Conservation (phyloP, 495 filamentous ascomycete genomes). For the Sordaria brevicollis region DNA sequence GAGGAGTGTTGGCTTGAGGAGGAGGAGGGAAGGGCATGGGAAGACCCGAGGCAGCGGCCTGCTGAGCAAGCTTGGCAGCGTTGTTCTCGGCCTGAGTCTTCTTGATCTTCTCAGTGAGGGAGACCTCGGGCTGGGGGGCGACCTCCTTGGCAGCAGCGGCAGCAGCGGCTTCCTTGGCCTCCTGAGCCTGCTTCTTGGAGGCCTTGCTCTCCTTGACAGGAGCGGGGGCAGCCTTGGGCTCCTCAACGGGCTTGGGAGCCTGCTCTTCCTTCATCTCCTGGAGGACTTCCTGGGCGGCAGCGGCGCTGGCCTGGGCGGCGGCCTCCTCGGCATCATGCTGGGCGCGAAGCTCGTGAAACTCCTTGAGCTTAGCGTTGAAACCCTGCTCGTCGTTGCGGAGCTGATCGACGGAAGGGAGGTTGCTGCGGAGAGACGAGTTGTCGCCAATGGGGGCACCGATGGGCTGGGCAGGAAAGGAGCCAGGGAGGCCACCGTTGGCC, state of each 20-base stretch:
- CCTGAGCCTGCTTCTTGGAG: not conserved
- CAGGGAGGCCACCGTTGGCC: slow-evolving; percentile 21
- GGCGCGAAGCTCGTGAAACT: slow-evolving; percentile 47
- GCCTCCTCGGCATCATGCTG: slow-evolving; percentile 42
- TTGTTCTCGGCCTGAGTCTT: slow-evolving; percentile 48
- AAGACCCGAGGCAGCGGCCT: slow-evolving; percentile 46
- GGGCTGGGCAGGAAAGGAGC: slow-evolving; percentile 24
- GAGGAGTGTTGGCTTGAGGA: slow-evolving; percentile 60
- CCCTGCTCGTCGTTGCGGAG: slow-evolving; percentile 41
- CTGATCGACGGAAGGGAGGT: slow-evolving; percentile 31
- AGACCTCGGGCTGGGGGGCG: slow-evolving; percentile 30
- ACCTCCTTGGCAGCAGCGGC: slow-evolving; percentile 5
- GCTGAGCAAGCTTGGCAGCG: slow-evolving; percentile 50
- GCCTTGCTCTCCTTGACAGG: not conserved
- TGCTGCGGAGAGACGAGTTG: slow-evolving; percentile 18
- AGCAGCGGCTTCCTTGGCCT: not conserved
- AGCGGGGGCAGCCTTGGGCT: not conserved
- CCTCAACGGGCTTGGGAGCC: slow-evolving; percentile 2
- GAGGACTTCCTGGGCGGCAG: slow-evolving; percentile 1
- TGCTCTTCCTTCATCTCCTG: slow-evolving; percentile 9
- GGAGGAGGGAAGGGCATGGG: slow-evolving; percentile 66
- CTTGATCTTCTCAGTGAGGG: slow-evolving; percentile 80
- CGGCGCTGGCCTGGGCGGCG: not conserved
- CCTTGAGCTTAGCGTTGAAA: slow-evolving; percentile 40
- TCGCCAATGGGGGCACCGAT: slow-evolving; percentile 22